Percentiles rank a stretch among this genome's conserved stretches.
Conservation (phyloP, 371 early-diverging fungal species). For the Coemansia sp. region DNA sequence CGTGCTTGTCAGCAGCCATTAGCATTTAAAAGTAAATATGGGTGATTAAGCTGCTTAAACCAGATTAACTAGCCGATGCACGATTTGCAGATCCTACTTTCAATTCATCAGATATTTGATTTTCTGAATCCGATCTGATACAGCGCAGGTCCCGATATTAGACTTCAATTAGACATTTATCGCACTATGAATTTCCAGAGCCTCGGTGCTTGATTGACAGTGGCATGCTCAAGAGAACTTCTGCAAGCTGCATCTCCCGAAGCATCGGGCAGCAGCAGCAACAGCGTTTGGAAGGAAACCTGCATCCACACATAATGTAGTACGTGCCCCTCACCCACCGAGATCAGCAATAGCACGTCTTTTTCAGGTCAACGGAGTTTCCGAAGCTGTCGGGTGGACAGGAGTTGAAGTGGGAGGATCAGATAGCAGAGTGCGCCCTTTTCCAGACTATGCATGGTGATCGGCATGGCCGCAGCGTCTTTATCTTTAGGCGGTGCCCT, state of each 20-base stretch:
- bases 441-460: not conserved
- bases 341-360: not conserved
- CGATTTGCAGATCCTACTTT: not conserved
- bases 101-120: not conserved
- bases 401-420: not conserved
- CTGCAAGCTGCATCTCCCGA: too few relatives aligned
- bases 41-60: not conserved
- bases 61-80: not conserved
- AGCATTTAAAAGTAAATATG: not conserved
- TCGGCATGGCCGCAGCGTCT: not conserved
- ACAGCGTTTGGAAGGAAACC: not conserved
- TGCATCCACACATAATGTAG: not conserved
- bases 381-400: not conserved
- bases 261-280: not conserved
- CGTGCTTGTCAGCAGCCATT: not conserved
- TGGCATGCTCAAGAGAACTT: too few relatives aligned
- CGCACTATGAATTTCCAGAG: not conserved
- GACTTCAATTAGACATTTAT: not conserved
- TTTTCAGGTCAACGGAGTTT: not conserved
- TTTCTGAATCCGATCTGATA: not conserved
- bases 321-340: not conserved
- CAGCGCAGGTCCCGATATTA: not conserved
- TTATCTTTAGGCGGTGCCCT: not conserved
- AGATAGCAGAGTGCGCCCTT: not conserved
- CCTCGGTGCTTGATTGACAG: not conserved